A percentile compares a stretch with the other conserved stretches of the same genome.
Conservation (phyloP, 768 basidiomycete species). For the Leccinum imitatum region DNA sequence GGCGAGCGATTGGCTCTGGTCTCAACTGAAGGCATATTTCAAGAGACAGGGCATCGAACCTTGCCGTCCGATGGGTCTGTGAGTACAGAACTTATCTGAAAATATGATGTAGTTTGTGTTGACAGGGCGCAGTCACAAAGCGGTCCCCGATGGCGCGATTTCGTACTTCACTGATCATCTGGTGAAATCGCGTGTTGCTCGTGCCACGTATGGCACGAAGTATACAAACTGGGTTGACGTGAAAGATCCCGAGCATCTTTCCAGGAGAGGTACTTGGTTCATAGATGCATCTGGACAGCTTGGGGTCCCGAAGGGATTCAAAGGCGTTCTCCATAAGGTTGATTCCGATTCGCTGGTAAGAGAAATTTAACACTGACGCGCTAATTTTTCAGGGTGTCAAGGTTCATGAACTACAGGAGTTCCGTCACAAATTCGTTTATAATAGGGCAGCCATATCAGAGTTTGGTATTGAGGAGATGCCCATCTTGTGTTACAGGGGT, state of each 20-base stretch:
- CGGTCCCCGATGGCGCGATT: conserved; percentile 50
- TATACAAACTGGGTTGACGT: conserved; percentile 24
- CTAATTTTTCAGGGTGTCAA: conserved; percentile 7
- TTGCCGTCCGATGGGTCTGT: conserved; percentile 46
- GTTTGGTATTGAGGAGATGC: background rate
- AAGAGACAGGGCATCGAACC: conserved; percentile 37
- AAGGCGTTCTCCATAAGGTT: conserved; percentile 8
- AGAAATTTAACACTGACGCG: background rate
- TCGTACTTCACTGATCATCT: conserved; percentile 40
- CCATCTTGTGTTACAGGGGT: conserved; percentile 19
- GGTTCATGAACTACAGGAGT: conserved; percentile 13
- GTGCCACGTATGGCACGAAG: conserved; percentile 54
- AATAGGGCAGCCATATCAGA: background rate
- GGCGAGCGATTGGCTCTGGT: conserved; percentile 47
- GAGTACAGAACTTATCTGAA: conserved; percentile 31
- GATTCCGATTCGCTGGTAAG: background rate
- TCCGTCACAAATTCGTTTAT: conserved; percentile 10
- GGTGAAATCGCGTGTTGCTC: conserved; percentile 45
- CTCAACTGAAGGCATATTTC: conserved; percentile 36
- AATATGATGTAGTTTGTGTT: background rate
- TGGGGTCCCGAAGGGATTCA: conserved; percentile 6
- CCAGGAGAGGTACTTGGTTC: conserved; percentile 9
- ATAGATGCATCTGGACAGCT: background rate
- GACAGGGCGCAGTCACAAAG: conserved; percentile 32
- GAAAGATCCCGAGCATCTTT: conserved; percentile 9